phyloP scores from a whole-genome alignment of 495 filamentous ascomycete genomes.

The Hypoxylon subgilvum region DNA sequence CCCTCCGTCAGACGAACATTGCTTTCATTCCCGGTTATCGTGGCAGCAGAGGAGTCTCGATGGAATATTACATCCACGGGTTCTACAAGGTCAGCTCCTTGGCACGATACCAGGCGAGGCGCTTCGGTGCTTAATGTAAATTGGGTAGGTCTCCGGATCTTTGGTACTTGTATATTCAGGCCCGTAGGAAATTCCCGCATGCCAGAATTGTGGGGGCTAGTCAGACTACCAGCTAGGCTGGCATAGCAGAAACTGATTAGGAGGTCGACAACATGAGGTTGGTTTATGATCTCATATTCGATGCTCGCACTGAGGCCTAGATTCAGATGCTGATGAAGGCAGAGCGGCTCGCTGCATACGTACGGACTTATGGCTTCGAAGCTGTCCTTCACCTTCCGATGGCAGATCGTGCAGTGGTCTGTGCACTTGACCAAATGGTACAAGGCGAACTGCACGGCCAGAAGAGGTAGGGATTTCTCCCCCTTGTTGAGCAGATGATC shows the following conservation, averaged over 20 bases:
- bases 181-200: constrained; percentile 71
- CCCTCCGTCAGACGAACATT: constrained; percentile 1
- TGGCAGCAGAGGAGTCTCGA: constrained; percentile 4
- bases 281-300: constrained; percentile 80
- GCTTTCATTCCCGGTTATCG: background rate
- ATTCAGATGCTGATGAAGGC: constrained; percentile 90
- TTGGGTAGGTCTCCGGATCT: constrained; percentile 15
- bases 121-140: too few species aligned
- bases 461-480: constrained; percentile 66
- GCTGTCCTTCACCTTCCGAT: constrained; percentile 69
- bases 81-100: constrained; percentile 10
- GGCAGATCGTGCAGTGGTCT: constrained; percentile 87
- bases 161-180: constrained; percentile 71
- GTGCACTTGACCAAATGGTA: constrained; percentile 83
- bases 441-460: constrained; percentile 80
- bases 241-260: constrained; percentile 82
- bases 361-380: constrained; percentile 92
- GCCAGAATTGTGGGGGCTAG: background rate
- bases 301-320: constrained; percentile 84
- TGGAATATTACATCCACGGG: constrained; percentile 19
- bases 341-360: constrained; percentile 80
- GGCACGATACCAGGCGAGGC: background rate
- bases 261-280: constrained; percentile 85
- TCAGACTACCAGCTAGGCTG: constrained; percentile 40
- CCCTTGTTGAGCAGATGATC: constrained; percentile 25